Conservation (phyloP, 306 rosid species). For the Calophaca sinica region DNA sequence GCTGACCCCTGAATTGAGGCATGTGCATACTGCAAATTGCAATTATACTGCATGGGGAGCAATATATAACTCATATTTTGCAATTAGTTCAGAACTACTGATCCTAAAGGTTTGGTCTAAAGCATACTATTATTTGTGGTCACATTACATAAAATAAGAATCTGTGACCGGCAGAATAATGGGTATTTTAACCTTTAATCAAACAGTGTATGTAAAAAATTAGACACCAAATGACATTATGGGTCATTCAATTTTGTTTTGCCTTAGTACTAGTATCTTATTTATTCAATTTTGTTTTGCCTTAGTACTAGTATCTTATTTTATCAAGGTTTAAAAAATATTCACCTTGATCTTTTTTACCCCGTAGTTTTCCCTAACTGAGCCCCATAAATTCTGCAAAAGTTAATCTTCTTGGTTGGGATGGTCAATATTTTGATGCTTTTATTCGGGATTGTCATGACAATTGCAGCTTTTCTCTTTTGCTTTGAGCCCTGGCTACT, state of each 20-base stretch:
- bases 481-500: conserved; percentile 35
- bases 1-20: conserved; percentile 49
- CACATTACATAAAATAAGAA: conserved; percentile 37
- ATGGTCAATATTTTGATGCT: conserved; percentile 51
- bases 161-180: conserved; percentile 54
- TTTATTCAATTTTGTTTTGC: conserved; percentile 46
- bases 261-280: conserved; percentile 32
- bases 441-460: conserved; percentile 47
- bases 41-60: conserved; percentile 37
- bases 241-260: conserved; percentile 50
- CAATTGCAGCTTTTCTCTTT: conserved; percentile 52
- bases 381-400: conserved; percentile 37
- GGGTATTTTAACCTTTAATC: conserved; percentile 49
- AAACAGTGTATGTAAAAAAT: conserved; percentile 33
- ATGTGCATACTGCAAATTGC: conserved; percentile 52
- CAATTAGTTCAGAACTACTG: conserved; percentile 30
- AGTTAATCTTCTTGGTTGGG: conserved; percentile 29
- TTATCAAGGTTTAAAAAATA: conserved; percentile 32
- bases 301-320: conserved; percentile 38
- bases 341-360: conserved; percentile 16
- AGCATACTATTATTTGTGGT: conserved; percentile 25
- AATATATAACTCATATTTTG: conserved; percentile 20
- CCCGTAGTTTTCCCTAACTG: not conserved
- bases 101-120: conserved; percentile 35
- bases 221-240: conserved; percentile 50